Conservation (phyloP, 2,329 filamentous ascomycete genomes). For the Colletotrichum abscissum region DNA sequence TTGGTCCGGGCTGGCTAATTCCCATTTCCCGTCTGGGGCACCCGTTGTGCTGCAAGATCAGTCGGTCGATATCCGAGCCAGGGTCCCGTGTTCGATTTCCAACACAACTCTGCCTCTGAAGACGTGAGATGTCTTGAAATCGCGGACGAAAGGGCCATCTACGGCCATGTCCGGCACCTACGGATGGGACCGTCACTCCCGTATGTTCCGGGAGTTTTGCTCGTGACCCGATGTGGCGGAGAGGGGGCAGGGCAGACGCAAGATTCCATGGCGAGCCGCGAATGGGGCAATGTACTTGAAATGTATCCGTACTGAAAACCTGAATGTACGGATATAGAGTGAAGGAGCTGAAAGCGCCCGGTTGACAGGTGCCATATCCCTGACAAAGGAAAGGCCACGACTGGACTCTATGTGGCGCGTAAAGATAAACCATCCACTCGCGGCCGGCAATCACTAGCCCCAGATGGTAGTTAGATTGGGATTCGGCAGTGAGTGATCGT, state of each 20-base stretch:
- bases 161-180: not conserved
- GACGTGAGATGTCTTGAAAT: constrained; percentile 11
- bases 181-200: not conserved
- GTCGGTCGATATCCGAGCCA: constrained; percentile 19
- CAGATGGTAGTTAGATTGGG: constrained; percentile 11
- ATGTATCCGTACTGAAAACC: not conserved
- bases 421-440: constrained; percentile 3
- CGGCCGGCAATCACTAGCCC: constrained; percentile 27
- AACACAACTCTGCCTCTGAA: constrained; percentile 18
- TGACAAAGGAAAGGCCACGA: not conserved
- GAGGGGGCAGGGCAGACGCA: not conserved
- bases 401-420: constrained; percentile 4
- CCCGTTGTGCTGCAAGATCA: not conserved
- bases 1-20: constrained; percentile 14
- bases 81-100: constrained; percentile 25
- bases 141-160: not conserved
- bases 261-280: not conserved
- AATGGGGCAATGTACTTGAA: not conserved
- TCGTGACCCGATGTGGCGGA: not conserved
- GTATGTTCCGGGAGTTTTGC: not conserved
- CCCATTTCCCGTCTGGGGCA: constrained; percentile 4
- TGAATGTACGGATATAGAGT: not conserved
- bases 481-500: constrained; percentile 18
- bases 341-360: not conserved
- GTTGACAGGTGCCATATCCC: constrained; percentile 21